phyloP scores from a whole-genome alignment of 179 eudicot genomes.

The Spergularia azorica region DNA sequence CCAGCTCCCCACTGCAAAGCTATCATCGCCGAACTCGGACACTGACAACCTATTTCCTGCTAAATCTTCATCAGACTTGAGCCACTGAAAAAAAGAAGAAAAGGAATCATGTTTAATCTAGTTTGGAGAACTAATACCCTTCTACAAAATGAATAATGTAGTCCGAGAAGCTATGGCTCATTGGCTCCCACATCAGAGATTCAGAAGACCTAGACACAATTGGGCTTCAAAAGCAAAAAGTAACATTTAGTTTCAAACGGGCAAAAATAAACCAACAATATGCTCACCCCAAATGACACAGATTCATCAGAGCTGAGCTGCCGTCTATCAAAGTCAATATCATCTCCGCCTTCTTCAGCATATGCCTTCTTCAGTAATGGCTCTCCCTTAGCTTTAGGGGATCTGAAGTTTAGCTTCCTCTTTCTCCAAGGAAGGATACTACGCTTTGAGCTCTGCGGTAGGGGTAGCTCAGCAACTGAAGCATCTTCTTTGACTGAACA shows the following conservation, averaged over 20 bases:
- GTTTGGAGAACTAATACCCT: not conserved
- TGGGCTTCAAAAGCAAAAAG: not conserved
- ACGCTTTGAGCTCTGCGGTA: conserved; percentile 45
- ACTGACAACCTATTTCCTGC: conserved; percentile 42
- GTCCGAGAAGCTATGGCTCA: not conserved
- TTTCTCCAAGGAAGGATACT: conserved; percentile 79
- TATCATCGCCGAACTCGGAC: conserved; percentile 83
- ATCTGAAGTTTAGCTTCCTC: conserved; percentile 67
- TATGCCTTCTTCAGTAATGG: conserved; percentile 77
- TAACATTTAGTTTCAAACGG: not conserved
- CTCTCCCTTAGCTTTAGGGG: conserved; percentile 86
- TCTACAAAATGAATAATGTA: not conserved
- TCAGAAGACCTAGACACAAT: not conserved
- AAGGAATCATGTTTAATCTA: not conserved
- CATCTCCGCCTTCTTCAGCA: conserved; percentile 96
- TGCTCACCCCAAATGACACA: conserved; percentile 50
- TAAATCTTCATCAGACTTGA: conserved; percentile 58
- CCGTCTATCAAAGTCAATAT: conserved; percentile 81
- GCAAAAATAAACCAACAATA: not conserved
- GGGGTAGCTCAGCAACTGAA: conserved; percentile 43
- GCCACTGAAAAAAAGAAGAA: conserved; percentile 36
- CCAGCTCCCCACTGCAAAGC: conserved; percentile 86
- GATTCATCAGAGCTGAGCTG: conserved; percentile 88
- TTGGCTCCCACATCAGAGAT: not conserved
- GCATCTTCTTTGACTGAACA: conserved; percentile 47